Percentiles rank a stretch among this genome's conserved stretches.
phyloP scores from a whole-genome alignment of 2,329 filamentous ascomycete species.

The Colletotrichum falcatum region DNA sequence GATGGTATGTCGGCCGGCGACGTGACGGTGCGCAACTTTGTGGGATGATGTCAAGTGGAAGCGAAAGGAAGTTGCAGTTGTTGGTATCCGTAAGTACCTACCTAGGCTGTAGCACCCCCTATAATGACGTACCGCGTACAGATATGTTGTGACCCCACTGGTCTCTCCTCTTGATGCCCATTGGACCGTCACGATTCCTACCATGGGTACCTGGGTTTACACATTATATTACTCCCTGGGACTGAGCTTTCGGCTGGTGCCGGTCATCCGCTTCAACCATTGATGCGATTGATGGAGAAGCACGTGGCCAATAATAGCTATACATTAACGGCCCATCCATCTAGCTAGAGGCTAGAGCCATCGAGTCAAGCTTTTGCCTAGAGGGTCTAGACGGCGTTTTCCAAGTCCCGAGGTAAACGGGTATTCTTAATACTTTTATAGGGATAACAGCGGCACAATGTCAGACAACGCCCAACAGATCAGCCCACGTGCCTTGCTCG shows the following conservation, averaged over 20 bases:
- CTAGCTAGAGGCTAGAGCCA: background rate
- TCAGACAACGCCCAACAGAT: too few relatives aligned
- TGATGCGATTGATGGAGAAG: background rate
- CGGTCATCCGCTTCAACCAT: slow-evolving; percentile 26
- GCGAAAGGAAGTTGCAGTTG: slow-evolving; percentile 1
- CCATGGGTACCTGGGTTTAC: too few relatives aligned
- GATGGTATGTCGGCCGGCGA: too few relatives aligned
- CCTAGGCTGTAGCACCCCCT: too few relatives aligned
- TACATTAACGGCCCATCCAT: background rate
- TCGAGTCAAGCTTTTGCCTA: slow-evolving; percentile 35
- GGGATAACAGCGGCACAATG: background rate
- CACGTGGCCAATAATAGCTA: slow-evolving; percentile 29
- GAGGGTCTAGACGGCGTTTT: background rate
- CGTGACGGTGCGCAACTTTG: background rate
- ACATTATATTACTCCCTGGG: too few relatives aligned
- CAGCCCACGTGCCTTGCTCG: background rate
- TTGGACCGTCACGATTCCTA: background rate
- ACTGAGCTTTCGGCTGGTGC: slow-evolving; percentile 37
- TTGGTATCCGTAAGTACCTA: too few relatives aligned
- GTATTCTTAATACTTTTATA: too few relatives aligned
- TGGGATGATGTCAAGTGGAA: background rate
- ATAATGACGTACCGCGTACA: background rate
- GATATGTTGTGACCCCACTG: slow-evolving; percentile 7
- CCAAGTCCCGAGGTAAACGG: background rate
- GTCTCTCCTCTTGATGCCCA: background rate